A percentile compares a stretch with the other conserved stretches of the same genome.
Evolutionary conservation across 176 grass and related monocot genomes (phyloP).

Genomic region (Juncus effusus): DNA sequence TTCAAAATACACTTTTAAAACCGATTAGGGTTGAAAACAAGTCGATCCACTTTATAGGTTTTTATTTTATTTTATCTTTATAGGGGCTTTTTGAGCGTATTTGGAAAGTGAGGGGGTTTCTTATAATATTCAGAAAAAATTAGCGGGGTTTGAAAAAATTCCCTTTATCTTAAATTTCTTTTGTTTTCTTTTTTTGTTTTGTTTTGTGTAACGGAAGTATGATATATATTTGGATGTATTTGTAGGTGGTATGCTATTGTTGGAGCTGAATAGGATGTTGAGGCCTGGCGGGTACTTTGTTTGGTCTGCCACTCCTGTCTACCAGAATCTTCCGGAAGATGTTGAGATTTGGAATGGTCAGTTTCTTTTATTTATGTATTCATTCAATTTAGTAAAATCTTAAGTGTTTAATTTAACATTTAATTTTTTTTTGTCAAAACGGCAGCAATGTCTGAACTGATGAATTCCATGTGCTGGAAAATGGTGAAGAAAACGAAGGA

Average conservation of each 20-base stretch:
- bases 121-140: no score
- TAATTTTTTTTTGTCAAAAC: slow-evolving; percentile 1
- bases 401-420: slow-evolving; percentile 4
- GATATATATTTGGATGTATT: no score
- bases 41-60: no score
- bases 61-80: no score
- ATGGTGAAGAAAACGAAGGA: slow-evolving; percentile 72
- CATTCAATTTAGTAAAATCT: neutral
- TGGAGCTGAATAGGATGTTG: slow-evolving; percentile 78
- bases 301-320: slow-evolving; percentile 91
- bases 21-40: no score
- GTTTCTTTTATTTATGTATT: slow-evolving; percentile 7
- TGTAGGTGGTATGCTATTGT: slow-evolving; percentile 60
- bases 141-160: no score
- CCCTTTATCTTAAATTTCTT: neutral
- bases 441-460: slow-evolving; percentile 64
- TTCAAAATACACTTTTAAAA: no score
- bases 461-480: slow-evolving; percentile 91
- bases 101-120: no score
- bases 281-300: slow-evolving; percentile 89
- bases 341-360: slow-evolving; percentile 90
- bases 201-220: no score
- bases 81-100: no score
- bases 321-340: slow-evolving; percentile 66
- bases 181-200: no score